These are phyloP conservation scores for Amyloporia xantha DNA, from an alignment of 768 basidiomycete genomes.

Conservation along the genomic window DNA sequence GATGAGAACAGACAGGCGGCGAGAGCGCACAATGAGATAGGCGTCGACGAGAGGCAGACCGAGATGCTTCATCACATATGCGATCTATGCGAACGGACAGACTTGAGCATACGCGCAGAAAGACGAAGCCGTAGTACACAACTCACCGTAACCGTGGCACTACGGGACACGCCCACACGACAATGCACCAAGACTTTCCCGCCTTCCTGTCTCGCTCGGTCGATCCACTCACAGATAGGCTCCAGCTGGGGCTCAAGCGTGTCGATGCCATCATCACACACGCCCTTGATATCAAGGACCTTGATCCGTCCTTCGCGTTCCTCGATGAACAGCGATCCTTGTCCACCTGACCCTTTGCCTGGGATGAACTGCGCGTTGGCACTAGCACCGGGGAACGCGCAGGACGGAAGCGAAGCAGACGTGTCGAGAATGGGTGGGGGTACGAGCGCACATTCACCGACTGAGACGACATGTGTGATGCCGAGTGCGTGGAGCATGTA, in stretches of 20 bases:
- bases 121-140: background rate
- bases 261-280: constrained; percentile 96
- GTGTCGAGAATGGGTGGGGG: constrained; percentile 53
- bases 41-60: constrained; percentile 83
- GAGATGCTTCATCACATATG: constrained; percentile 95
- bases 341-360: constrained; percentile 41
- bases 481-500: constrained; percentile 95
- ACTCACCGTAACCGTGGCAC: constrained; percentile 85
- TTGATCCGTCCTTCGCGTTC: constrained; percentile 85
- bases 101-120: background rate
- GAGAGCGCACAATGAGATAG: constrained; percentile 86
- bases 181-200: constrained; percentile 95
- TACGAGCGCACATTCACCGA: constrained; percentile 89
- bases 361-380: constrained; percentile 30
- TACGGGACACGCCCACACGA: constrained; percentile 96
- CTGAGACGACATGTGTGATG: constrained; percentile 95
- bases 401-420: constrained; percentile 5
- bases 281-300: constrained; percentile 85
- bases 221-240: constrained; percentile 91
- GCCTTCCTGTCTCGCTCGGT: constrained; percentile 71
- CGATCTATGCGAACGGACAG: constrained; percentile 47
- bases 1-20: constrained; percentile 83
- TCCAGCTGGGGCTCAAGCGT: constrained; percentile 84
- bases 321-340: constrained; percentile 81
- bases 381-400: constrained; percentile 11